phyloP scores from a whole-genome alignment of 2,329 filamentous ascomycete genomes.

The Lachnellula hyalina region DNA sequence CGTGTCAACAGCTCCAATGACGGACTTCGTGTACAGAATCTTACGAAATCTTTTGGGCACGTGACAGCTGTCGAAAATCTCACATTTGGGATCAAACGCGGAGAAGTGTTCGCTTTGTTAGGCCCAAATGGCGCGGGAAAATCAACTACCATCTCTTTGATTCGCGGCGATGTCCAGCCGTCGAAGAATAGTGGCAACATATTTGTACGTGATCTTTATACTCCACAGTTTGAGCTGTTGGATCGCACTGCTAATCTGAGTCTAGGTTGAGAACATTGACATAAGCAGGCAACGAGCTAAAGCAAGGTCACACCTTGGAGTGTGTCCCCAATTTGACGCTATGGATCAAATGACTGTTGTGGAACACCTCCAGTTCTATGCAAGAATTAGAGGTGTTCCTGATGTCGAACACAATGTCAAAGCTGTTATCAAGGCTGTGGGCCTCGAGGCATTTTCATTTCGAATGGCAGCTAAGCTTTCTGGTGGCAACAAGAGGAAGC shows the following conservation, averaged over 20 bases:
- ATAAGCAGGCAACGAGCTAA: slow-evolving; percentile 66
- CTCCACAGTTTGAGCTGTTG: background rate
- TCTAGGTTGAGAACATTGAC: slow-evolving; percentile 61
- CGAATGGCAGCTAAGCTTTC: slow-evolving; percentile 76
- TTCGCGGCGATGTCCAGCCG: slow-evolving; percentile 81
- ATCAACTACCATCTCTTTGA: slow-evolving; percentile 80
- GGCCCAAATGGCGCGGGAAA: slow-evolving; percentile 92
- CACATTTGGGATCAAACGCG: slow-evolving; percentile 72
- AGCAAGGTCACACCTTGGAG: slow-evolving; percentile 75
- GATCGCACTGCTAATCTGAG: background rate
- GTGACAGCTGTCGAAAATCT: slow-evolving; percentile 83
- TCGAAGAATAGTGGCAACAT: slow-evolving; percentile 66
- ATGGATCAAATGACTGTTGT: slow-evolving; percentile 86
- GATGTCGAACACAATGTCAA: slow-evolving; percentile 72
- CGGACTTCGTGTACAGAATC: slow-evolving; percentile 65
- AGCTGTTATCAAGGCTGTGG: slow-evolving; percentile 75
- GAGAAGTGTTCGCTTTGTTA: slow-evolving; percentile 82
- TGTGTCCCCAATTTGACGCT: slow-evolving; percentile 84
- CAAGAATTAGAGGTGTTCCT: slow-evolving; percentile 70
- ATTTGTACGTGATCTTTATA: slow-evolving; percentile 37
- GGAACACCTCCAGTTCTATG: slow-evolving; percentile 86
- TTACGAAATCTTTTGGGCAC: slow-evolving; percentile 73
- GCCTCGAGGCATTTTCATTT: slow-evolving; percentile 62
- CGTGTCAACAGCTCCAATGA: slow-evolving; percentile 51
- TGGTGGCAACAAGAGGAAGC: slow-evolving; percentile 90